phyloP scores from a whole-genome alignment of 228 moss, liverwort and hornwort genomes.

The Sphagnum fallax region DNA sequence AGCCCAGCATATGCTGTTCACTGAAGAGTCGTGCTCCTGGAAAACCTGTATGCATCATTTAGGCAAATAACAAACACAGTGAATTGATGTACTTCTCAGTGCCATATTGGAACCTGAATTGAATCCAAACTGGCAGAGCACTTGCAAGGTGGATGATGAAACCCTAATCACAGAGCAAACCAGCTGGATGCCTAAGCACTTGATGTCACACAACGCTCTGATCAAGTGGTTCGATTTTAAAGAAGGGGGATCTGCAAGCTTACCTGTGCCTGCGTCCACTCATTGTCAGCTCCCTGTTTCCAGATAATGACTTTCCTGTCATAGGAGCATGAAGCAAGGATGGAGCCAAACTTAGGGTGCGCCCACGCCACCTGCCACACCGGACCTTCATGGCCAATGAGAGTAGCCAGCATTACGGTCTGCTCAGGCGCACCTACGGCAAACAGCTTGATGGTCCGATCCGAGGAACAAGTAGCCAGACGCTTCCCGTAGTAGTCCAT shows the following conservation, averaged over 20 bases:
- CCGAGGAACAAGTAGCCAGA: slow-evolving; percentile 81
- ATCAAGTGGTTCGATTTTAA: no score
- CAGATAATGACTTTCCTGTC: slow-evolving; percentile 66
- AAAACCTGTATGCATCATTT: slow-evolving; percentile 3
- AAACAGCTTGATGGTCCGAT: slow-evolving; percentile 71
- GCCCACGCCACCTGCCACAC: slow-evolving; percentile 93
- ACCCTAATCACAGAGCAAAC: no score
- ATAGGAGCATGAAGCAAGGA: slow-evolving; percentile 83
- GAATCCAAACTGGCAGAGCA: no score
- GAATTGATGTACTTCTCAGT: no score
- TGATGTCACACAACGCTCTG: no score
- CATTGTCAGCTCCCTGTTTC: slow-evolving; percentile 68
- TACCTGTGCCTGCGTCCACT: slow-evolving; percentile 80
- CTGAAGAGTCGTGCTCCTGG: slow-evolving; percentile 37
- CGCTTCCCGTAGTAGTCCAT: slow-evolving; percentile 93
- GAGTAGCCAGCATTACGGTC: slow-evolving; percentile 25
- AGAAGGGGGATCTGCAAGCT: no score
- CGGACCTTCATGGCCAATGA: slow-evolving; percentile 71
- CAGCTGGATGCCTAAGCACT: no score
- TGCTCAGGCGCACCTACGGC: slow-evolving; percentile 33
- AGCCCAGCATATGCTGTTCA: slow-evolving; percentile 41
- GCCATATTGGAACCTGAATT: no score
- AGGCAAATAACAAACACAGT: no score
- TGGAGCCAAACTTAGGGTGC: slow-evolving; percentile 74
- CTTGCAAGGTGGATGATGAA: no score